Evolutionary conservation across 148 eudicot species (phyloP), one percentile per base, ranked within the genome.

Genomic region (Cornus suecica): DNA sequence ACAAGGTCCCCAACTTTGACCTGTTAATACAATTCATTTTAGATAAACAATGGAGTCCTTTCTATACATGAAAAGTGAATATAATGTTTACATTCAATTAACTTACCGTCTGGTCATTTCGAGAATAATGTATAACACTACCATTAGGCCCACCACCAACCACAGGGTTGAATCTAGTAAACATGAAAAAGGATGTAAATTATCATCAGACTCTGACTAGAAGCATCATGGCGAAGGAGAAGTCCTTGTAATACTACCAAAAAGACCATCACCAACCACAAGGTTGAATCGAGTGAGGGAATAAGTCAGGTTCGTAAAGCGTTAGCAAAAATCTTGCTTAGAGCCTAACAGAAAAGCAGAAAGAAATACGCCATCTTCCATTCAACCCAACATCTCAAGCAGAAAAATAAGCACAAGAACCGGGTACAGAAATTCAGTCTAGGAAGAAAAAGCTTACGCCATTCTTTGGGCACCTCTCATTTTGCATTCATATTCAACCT

Each of bases 381-480:
- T 77, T 60, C 45, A 34, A 37, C 4, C 22, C 26, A 76, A 61
- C 74, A 61, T 76, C 31, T 76, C 25, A 10, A 26, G 27, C 24
- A 76, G 52, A 58, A 29, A 34, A 76, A 69, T 34, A 63, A 22
- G 72, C 54, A 68, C 48, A 26, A 52, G 42, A 37, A 24, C 14
- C 45, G 22, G 25, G 34, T 13, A 25, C 26, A 34, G 65, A 75
- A 64, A 20, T 34, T 66, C 75, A 66, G 9, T 66, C 11, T 20
- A 70, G 73, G 69, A 41, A 75, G 61, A 66, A 74, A 58, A 84
- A 70, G 66, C 94, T 88, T 89, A 94, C 98, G 98, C 89, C 98
- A 94, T 94, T 90, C 92, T 90, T 84, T 94, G 97, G 67, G 97
- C 98, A 75, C 98, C 98, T 80, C 98, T 85, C 83, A 85, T 90